These are phyloP conservation scores for Farysia itapuensis DNA, from an alignment of 1,284 basidiomycete genomes.

Conservation along the genomic window DNA sequence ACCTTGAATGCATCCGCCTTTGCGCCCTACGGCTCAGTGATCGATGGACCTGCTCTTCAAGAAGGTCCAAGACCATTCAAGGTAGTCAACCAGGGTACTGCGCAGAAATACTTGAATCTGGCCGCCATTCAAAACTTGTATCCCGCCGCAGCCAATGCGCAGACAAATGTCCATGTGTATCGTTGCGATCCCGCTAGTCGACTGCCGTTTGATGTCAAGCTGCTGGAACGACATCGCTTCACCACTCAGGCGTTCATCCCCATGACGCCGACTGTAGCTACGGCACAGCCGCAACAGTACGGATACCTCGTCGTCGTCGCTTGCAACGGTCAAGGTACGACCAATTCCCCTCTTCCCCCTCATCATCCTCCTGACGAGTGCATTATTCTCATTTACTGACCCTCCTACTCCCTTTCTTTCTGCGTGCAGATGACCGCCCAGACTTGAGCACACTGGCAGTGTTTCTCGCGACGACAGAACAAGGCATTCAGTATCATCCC, in stretches of 20 bases:
- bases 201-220: slow-evolving; percentile 42
- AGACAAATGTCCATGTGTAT: slow-evolving; percentile 51
- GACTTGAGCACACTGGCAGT: slow-evolving; percentile 44
- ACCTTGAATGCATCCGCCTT: slow-evolving; percentile 35
- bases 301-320: slow-evolving; percentile 56
- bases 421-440: slow-evolving; percentile 42
- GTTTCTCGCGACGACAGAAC: slow-evolving; percentile 40
- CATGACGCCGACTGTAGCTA: slow-evolving; percentile 13
- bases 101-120: slow-evolving; percentile 40
- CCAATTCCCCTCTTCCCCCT: not conserved
- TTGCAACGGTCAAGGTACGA: slow-evolving; percentile 36
- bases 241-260: slow-evolving; percentile 54
- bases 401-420: not conserved
- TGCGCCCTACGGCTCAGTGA: slow-evolving; percentile 44
- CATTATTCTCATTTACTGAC: slow-evolving; percentile 1
- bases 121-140: slow-evolving; percentile 35
- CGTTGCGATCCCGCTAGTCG: slow-evolving; percentile 22
- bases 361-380: not conserved
- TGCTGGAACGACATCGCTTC: slow-evolving; percentile 52
- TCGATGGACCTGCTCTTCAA: slow-evolving; percentile 29
- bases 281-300: too few relatives aligned
- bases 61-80: slow-evolving; percentile 15
- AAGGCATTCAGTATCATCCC: slow-evolving; percentile 50
- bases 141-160: slow-evolving; percentile 18
- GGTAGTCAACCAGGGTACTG: slow-evolving; percentile 54